phyloP scores from a whole-genome alignment of 2,329 filamentous ascomycete species.

The Pestalotiopsis sp. region DNA sequence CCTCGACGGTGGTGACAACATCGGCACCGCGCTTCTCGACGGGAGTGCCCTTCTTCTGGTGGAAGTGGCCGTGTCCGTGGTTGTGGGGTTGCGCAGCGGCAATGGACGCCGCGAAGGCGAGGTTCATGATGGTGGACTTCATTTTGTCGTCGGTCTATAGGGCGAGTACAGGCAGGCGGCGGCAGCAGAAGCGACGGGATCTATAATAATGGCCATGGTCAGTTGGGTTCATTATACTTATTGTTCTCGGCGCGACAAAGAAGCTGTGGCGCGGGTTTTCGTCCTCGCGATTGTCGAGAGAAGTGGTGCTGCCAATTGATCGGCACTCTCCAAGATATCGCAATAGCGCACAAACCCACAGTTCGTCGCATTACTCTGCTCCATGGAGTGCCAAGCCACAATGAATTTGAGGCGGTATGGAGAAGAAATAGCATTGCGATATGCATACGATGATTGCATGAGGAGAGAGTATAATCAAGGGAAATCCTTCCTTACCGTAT shows the following conservation, averaged over 20 bases:
- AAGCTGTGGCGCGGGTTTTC: neutral
- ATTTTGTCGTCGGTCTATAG: constrained; percentile 32
- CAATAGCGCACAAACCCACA: neutral
- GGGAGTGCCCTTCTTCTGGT: constrained; percentile 56
- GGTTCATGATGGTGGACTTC: constrained; percentile 49
- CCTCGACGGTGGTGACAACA: constrained; percentile 56
- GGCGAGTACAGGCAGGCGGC: neutral
- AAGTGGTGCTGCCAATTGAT: neutral
- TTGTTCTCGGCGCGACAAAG: neutral
- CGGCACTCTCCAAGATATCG: neutral
- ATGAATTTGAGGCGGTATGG: neutral
- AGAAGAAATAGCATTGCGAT: neutral
- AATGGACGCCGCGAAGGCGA: constrained; percentile 55
- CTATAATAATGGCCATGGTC: neutral
- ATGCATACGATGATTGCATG: neutral
- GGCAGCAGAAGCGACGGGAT: constrained; percentile 2
- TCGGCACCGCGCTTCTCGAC: constrained; percentile 51
- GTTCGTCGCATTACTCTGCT: neutral
- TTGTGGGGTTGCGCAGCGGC: constrained; percentile 61
- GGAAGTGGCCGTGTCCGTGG: constrained; percentile 62
- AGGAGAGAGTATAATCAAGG: neutral
- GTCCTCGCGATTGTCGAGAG: neutral
- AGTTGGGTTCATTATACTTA: neutral
- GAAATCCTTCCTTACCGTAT: constrained; percentile 7
- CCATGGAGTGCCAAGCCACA: neutral